Evolutionary conservation across 2,329 filamentous ascomycete genomes (phyloP).

Genomic region (Cordyceps cicadae): DNA sequence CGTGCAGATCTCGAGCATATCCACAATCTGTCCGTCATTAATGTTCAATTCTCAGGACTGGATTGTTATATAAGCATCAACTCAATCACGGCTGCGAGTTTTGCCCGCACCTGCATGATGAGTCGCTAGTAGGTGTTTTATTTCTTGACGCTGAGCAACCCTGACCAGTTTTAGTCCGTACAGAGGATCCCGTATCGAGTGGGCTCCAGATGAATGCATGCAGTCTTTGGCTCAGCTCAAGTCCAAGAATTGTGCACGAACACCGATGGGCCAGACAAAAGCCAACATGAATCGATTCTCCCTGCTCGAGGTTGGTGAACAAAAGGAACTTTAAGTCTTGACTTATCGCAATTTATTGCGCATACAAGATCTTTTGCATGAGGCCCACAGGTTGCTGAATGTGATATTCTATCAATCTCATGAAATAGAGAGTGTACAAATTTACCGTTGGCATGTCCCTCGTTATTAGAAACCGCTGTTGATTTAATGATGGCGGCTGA

Average conservation of each 20-base stretch:
- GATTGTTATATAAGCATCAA: conserved; percentile 67
- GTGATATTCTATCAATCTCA: not conserved
- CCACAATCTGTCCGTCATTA: conserved; percentile 65
- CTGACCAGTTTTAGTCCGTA: conserved; percentile 48
- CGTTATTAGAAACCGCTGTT: not conserved
- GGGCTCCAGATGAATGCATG: conserved; percentile 64
- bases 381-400: not conserved
- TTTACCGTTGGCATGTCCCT: not conserved
- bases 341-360: not conserved
- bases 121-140: conserved; percentile 37
- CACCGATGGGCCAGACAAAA: conserved; percentile 22
- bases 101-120: conserved; percentile 73
- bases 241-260: conserved; percentile 15
- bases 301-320: not conserved
- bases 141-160: not conserved
- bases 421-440: not conserved
- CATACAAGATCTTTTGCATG: not conserved
- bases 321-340: not conserved
- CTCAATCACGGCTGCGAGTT: conserved; percentile 66
- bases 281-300: conserved; percentile 3
- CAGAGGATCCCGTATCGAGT: conserved; percentile 62
- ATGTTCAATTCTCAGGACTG: conserved; percentile 48
- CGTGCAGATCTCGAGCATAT: conserved; percentile 74
- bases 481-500: not conserved
- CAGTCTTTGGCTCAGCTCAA: conserved; percentile 37